Base-by-base conservation (phyloP, 441 rosid genomes). In the Bocquillonia castaneifolia region DNA sequence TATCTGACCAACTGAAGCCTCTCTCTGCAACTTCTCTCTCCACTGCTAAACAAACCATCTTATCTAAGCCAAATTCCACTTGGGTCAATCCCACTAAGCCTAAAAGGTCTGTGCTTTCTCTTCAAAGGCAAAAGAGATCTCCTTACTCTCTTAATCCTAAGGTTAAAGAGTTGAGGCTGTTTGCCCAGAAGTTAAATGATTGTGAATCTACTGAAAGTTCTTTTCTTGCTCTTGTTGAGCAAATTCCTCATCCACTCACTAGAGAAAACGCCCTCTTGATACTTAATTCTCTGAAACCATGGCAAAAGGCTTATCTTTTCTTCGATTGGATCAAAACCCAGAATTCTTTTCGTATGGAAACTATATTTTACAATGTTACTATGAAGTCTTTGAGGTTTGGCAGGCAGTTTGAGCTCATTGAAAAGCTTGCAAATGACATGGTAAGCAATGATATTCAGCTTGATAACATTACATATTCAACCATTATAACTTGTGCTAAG, bases 401-500 rank as follows among this genome's bases (percentile, higher is more conserved):
- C 77, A 84, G 76, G 80, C 96, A 91, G 80, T 91, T 93, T 76
- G 87, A 85, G 64, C 85, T 91, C 32, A 82, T 87, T 26, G 99
- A 93, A 66, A 82, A 84, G 48, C 85, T 93, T 71, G 96, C 96
- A 22, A 73, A 83, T 76, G 92, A 93, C 68, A 91, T 93, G 99
- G 85, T 88, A 68, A 81, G 83, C 47, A 83, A 83, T 80, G 89
- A 71, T 52, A 76, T 91, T 73, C 82, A 80, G 81, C 97, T 88
- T 77, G 96, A 93, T 78, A 93, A 91, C 75, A 87, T 93, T 62
- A 91, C 99, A 14, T 93, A 93, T 76, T 93, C 99, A 0, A 93
- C 99, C 14, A 93, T 93, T 60, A 93, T 91, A 51, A 80, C 92
- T 70, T 82, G 96, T 75, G 99, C 99, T 10, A 93, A 86, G 67